These are phyloP conservation scores for Barnettozyma sucrosica DNA, from an alignment of 805 yeast genomes.

Conservation along the genomic window DNA sequence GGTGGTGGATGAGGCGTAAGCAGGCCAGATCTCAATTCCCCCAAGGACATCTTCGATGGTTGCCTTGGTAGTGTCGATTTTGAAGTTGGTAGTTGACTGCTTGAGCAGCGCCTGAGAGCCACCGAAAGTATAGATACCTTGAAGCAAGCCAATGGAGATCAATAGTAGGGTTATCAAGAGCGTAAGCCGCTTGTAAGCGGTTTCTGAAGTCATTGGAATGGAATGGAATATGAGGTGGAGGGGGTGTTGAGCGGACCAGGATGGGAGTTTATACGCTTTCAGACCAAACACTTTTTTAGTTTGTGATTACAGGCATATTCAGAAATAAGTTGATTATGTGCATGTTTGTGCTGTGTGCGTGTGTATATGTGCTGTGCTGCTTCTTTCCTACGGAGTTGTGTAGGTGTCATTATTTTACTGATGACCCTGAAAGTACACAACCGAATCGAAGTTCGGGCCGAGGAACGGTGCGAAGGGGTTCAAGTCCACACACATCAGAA, in stretches of 20 bases:
- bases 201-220: background rate
- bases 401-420: too few species aligned
- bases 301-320: too few species aligned
- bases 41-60: conserved; percentile 8
- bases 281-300: too few species aligned
- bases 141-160: background rate
- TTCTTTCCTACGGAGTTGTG: too few species aligned
- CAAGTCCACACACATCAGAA: too few species aligned
- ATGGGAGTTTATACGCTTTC: background rate
- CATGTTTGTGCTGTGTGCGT: too few species aligned
- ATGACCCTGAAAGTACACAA: background rate
- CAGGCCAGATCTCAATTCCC: conserved; percentile 1
- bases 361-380: too few species aligned
- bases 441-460: background rate
- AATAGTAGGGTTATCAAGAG: background rate
- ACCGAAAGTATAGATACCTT: conserved; percentile 7
- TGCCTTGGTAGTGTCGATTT: conserved; percentile 9
- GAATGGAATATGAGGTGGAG: too few species aligned
- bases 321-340: too few species aligned
- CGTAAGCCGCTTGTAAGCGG: background rate
- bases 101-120: background rate
- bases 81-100: conserved; percentile 6
- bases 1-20: background rate
- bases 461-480: background rate
- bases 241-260: too few species aligned